Base-by-base conservation (phyloP, 2,329 filamentous ascomycete genomes). In the Didymella keratinophila region DNA sequence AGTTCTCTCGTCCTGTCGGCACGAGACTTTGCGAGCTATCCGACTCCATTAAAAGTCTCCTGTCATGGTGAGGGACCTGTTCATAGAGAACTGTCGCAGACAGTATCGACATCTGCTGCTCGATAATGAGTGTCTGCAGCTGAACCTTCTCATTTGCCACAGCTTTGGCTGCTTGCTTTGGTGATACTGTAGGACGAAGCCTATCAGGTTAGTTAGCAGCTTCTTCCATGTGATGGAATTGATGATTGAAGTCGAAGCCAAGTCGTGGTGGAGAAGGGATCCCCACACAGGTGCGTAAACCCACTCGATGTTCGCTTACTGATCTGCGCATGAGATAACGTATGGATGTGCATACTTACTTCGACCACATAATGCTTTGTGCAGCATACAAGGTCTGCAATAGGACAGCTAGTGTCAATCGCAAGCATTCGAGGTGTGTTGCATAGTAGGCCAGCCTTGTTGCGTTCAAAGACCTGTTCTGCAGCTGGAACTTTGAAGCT, bases 51-150 rank as follows among this genome's bases (percentile, higher is more conserved):
- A 75, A 41, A 10, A 73, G 52, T 11, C 58, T 59, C 10, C 63
- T 56, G 45, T 67, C 61, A 10, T 59, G 27, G 39, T 46, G 52
- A 37, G 67, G 54, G 8, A 48, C 14, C 20, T 61, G 46, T 34
- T 72, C 60, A 28, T 72, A 67, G 5, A 62, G 52, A 18, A 64
- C 64, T 9, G 52, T 60, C 8, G 71, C 69, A 14, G 63, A 62
- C 6, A 76, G 47, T 25, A 78, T 71, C 2, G 72, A 68, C 44
- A 76, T 62, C 52, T 79, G 77, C 47, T 79, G 77, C 48, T 78
- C 76, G 37, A 78, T 73, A 20, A 79, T 69, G 7, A 78, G 61
- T 12, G 67, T 68, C 51, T 78, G 72, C 8, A 78, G 65, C 59
- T 78, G 77, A 5, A 66, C 53, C 39, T 69, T 72, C 56, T 79